Conservation (phyloP, 208 protist species). For the Leishmania turanica region DNA sequence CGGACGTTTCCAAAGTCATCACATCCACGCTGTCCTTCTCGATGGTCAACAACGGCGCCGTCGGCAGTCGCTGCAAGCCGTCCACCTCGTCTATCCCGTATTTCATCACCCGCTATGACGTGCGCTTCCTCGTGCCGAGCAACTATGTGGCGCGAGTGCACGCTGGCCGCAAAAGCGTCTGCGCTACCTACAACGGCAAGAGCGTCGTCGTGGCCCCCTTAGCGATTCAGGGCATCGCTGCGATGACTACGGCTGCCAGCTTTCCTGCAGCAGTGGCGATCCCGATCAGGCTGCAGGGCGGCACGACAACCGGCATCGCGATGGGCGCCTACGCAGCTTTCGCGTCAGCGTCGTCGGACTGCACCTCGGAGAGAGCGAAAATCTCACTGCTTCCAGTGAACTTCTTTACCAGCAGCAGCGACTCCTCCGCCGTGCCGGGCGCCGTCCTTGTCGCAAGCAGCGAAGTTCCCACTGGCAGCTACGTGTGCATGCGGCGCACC, state of each 20-base stretch:
- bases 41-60: slow-evolving; percentile 66
- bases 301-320: slow-evolving; percentile 45
- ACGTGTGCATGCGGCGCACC: slow-evolving; percentile 40
- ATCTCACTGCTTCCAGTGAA: slow-evolving; percentile 35
- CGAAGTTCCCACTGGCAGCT: slow-evolving; percentile 2
- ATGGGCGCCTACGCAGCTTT: slow-evolving; percentile 45
- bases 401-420: slow-evolving; percentile 20
- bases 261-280: slow-evolving; percentile 38
- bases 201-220: slow-evolving; percentile 42
- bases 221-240: slow-evolving; percentile 24
- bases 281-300: slow-evolving; percentile 38
- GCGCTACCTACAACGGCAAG: slow-evolving; percentile 39
- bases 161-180: slow-evolving; percentile 60
- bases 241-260: slow-evolving; percentile 23
- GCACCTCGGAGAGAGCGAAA: slow-evolving; percentile 20
- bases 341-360: slow-evolving; percentile 41
- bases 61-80: slow-evolving; percentile 46
- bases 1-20: slow-evolving; percentile 31
- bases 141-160: slow-evolving; percentile 23
- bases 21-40: slow-evolving; percentile 49
- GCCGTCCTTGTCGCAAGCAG: slow-evolving; percentile 21
- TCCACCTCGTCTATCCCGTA: slow-evolving; percentile 42
- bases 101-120: slow-evolving; percentile 35
- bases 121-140: slow-evolving; percentile 42
- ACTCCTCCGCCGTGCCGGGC: slow-evolving; percentile 5